phyloP scores from a whole-genome alignment of 2,329 filamentous ascomycete species.

The Fusarium mexicanum region DNA sequence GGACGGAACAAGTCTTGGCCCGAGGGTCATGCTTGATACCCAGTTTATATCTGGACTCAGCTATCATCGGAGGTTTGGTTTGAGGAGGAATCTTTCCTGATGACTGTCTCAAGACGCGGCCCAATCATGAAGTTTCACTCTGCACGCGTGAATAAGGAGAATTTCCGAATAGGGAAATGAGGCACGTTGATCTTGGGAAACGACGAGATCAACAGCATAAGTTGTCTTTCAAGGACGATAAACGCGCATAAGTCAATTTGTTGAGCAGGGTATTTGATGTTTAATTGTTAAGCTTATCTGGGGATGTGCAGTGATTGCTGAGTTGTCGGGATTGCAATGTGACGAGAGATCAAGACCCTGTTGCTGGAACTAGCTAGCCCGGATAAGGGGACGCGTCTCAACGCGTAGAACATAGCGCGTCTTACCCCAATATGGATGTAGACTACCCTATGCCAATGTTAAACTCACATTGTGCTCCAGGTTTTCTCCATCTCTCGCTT shows the following conservation, averaged over 20 bases:
- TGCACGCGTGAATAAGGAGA: background rate
- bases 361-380: background rate
- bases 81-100: background rate
- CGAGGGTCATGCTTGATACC: background rate
- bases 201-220: background rate
- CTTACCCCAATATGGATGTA: background rate
- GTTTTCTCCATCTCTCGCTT: background rate
- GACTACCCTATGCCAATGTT: background rate
- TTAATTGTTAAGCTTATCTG: background rate
- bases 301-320: background rate
- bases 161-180: accelerated
- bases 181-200: background rate
- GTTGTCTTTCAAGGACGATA: background rate
- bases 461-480: background rate
- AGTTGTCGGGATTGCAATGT: background rate
- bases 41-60: background rate
- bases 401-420: background rate
- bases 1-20: background rate
- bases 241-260: background rate
- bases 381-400: background rate
- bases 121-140: background rate
- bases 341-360: background rate
- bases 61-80: background rate
- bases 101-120: background rate
- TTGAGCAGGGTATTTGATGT: background rate